Conservation (phyloP, 2,329 filamentous ascomycete species). For the Paraphaeosphaeria sporulosa region DNA sequence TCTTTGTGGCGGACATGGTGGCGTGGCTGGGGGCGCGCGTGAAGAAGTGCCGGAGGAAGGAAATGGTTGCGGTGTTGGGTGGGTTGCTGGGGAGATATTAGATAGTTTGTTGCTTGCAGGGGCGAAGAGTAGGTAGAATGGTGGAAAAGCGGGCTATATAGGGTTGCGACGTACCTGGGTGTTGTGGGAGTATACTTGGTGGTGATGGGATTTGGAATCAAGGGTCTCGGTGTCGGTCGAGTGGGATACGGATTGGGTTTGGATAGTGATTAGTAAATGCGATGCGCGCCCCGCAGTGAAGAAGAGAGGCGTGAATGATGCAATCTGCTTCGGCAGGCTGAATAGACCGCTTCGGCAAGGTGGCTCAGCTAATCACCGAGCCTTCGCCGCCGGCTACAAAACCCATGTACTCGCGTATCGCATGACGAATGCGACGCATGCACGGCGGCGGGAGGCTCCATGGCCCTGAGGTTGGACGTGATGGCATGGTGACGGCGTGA, state of each 20-base stretch:
- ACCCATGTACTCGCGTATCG: slow-evolving; percentile 14
- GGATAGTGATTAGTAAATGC: slow-evolving; percentile 31
- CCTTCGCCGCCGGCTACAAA: not conserved
- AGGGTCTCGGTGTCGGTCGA: slow-evolving; percentile 1
- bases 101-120: not conserved
- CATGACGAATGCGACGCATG: slow-evolving; percentile 14
- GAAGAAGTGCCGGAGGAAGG: slow-evolving; percentile 78
- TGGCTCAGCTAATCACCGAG: slow-evolving; percentile 22
- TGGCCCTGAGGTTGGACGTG: slow-evolving; percentile 3
- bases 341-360: slow-evolving; percentile 14
- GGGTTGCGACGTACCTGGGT: not conserved
- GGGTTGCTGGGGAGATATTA: not conserved
- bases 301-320: slow-evolving; percentile 37
- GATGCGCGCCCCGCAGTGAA: slow-evolving; percentile 40
- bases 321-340: slow-evolving; percentile 29
- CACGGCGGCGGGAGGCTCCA: not conserved
- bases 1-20: slow-evolving; percentile 82
- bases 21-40: slow-evolving; percentile 64
- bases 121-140: not conserved
- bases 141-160: not conserved
- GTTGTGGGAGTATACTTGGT: not conserved
- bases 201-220: slow-evolving; percentile 29
- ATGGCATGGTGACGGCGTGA: not conserved
- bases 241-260: slow-evolving; percentile 6
- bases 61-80: slow-evolving; percentile 59